Conservation (phyloP, 2,329 filamentous ascomycete genomes). For the Penicillium sp. region DNA sequence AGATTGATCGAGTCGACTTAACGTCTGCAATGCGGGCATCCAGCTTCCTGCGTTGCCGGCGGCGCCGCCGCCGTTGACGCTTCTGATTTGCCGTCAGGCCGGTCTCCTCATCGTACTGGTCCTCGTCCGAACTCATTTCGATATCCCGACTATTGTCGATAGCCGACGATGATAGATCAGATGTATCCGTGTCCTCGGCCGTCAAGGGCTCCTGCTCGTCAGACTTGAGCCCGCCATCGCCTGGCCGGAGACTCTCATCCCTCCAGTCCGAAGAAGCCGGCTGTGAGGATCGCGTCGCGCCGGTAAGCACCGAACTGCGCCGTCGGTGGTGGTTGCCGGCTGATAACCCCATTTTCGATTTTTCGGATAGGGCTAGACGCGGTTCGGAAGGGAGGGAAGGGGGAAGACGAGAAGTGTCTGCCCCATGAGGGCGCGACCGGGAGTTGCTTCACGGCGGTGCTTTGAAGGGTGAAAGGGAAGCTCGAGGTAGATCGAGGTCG, state of each 20-base stretch:
- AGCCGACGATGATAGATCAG: slow-evolving; percentile 43
- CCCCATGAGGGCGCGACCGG: slow-evolving; percentile 21
- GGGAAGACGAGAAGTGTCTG: slow-evolving; percentile 6
- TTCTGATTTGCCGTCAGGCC: slow-evolving; percentile 75
- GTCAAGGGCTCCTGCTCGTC: slow-evolving; percentile 37
- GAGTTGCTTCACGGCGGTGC: slow-evolving; percentile 12
- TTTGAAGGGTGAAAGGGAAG: not conserved
- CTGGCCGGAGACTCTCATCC: slow-evolving; percentile 30
- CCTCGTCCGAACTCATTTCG: slow-evolving; percentile 66
- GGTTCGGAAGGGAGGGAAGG: slow-evolving; percentile 10
- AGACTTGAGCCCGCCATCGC: slow-evolving; percentile 23
- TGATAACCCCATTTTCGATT: slow-evolving; percentile 34
- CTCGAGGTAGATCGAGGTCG: not conserved
- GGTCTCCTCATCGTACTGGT: slow-evolving; percentile 85
- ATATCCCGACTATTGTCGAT: slow-evolving; percentile 53
- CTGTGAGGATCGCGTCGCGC: slow-evolving; percentile 52
- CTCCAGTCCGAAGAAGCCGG: slow-evolving; percentile 34
- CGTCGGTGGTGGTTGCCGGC: slow-evolving; percentile 38
- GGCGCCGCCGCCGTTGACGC: slow-evolving; percentile 62
- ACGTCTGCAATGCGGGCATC: slow-evolving; percentile 67
- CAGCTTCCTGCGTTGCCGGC: slow-evolving; percentile 64
- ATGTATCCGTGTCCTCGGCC: slow-evolving; percentile 37
- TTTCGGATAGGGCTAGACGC: slow-evolving; percentile 8
- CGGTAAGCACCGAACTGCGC: slow-evolving; percentile 39
- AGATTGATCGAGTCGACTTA: slow-evolving; percentile 64